These are phyloP conservation scores for Ceratobasidium sp. DNA, from an alignment of 1,284 basidiomycete genomes.

Conservation along the genomic window DNA sequence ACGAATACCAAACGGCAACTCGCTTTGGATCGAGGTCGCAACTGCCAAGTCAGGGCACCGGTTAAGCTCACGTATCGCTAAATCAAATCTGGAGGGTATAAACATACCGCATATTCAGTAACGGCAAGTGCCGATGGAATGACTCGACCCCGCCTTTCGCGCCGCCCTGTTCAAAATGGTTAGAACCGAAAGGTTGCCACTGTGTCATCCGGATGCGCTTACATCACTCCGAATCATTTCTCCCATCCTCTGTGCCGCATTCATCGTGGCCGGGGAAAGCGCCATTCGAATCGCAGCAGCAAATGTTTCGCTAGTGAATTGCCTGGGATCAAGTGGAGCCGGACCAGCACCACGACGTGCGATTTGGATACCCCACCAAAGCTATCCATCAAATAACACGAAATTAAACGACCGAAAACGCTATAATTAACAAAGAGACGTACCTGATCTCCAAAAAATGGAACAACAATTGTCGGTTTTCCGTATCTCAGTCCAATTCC, in stretches of 20 bases:
- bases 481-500: conserved; percentile 64
- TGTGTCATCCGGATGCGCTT: conserved; percentile 35
- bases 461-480: conserved; percentile 73
- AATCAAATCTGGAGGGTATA: neutral
- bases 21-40: conserved; percentile 68
- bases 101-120: conserved; percentile 68
- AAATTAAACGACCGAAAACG: conserved; percentile 51
- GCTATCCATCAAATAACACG: conserved; percentile 51
- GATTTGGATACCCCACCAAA: conserved; percentile 36
- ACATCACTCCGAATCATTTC: conserved; percentile 68
- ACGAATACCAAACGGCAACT: conserved; percentile 71
- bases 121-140: conserved; percentile 71
- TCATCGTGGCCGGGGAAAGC: conserved; percentile 61
- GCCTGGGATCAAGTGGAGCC: conserved; percentile 67
- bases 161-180: conserved; percentile 61
- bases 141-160: conserved; percentile 65
- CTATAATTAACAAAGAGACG: conserved; percentile 13
- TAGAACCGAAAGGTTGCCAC: neutral
- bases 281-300: conserved; percentile 67
- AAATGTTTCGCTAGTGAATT: conserved; percentile 66
- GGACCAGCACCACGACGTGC: conserved; percentile 67
- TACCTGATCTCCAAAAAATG: conserved; percentile 78
- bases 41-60: conserved; percentile 52
- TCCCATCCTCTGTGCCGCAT: conserved; percentile 66
- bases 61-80: neutral